Conservation (phyloP, 139 green algal species). For the Chlorella ohadii region DNA sequence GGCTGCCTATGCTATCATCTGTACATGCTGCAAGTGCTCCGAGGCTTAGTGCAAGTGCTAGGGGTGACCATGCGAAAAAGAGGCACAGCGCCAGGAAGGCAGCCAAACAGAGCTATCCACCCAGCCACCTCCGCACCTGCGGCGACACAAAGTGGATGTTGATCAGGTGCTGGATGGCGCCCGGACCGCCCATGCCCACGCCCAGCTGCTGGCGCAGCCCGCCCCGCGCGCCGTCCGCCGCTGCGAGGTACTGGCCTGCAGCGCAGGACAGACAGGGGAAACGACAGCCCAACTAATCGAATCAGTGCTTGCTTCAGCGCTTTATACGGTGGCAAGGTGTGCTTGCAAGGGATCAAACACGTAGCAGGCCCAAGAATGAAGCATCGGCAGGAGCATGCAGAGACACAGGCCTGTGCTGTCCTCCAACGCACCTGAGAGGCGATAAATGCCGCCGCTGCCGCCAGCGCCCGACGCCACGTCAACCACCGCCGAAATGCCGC, state of each 20-base stretch:
- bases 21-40: no score
- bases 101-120: neutral
- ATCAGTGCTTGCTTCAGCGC: no score
- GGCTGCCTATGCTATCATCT: no score
- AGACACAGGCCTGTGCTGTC: no score
- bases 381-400: no score
- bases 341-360: no score
- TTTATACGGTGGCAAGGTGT: no score
- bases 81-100: no score
- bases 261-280: neutral
- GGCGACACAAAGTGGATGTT: conserved; percentile 89
- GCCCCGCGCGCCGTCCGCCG: conserved; percentile 79
- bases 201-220: conserved; percentile 52
- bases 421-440: neutral
- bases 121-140: conserved; percentile 15
- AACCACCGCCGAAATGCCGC: conserved; percentile 39
- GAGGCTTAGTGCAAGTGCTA: no score
- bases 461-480: neutral
- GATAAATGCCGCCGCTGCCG: conserved; percentile 1
- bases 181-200: conserved; percentile 64
- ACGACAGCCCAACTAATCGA: no score
- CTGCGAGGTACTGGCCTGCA: conserved; percentile 60
- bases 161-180: conserved; percentile 84
- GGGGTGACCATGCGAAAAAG: no score
- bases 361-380: no score